Base-by-base conservation (phyloP, 805 yeast genomes). In the Schwanniomyces sp. region DNA sequence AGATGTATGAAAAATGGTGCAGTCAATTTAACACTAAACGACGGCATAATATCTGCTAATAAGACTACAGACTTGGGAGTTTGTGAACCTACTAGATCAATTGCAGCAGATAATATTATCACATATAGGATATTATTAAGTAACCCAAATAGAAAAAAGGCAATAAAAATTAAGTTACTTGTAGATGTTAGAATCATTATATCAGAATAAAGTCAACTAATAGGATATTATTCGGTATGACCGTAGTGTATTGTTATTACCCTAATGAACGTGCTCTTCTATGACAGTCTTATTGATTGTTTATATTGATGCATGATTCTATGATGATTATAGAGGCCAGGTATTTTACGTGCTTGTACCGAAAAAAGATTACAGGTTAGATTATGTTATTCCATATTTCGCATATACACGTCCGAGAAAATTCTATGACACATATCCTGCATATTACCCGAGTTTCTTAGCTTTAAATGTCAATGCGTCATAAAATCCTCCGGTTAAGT, bases 51-150 rank as follows among this genome's bases (percentile, higher is more conserved):
- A 63, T 92, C 97, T 0, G 96, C 92, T 49, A 92, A 68, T 6
- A 92, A 70, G 4, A 92, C 96, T 2, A 85, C 68, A 1, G 96
- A 91, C 64, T 92, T 92, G 8, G 99, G 97, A 0, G 86, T 79
- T 6, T 74, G 56, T 0, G 89, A 80, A 0, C 97, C 96, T 1
- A 91, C 97, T 11, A 92, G 71, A 61, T 92, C 99, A 28, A 89
- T 81, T 2, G 98, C 98, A 0, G 97, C 96, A 0, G 96, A 84
- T 11, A 92, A 72, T 34, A 92, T 91, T 12, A 92, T 92, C 28
- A 92, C 97, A 67, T 91, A 92, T 0, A 92, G 78, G 9, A 92
- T 85, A 63, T 92, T 92, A 67, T 92, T 92, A 32, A 91, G 71
- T 9, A 92, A 77, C 0, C 98, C 99, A 64, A 91, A 89, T 1